Percentiles rank a stretch among this genome's conserved stretches.
Conservation (phyloP, 164 flowering plant species). For the Piper betle region DNA sequence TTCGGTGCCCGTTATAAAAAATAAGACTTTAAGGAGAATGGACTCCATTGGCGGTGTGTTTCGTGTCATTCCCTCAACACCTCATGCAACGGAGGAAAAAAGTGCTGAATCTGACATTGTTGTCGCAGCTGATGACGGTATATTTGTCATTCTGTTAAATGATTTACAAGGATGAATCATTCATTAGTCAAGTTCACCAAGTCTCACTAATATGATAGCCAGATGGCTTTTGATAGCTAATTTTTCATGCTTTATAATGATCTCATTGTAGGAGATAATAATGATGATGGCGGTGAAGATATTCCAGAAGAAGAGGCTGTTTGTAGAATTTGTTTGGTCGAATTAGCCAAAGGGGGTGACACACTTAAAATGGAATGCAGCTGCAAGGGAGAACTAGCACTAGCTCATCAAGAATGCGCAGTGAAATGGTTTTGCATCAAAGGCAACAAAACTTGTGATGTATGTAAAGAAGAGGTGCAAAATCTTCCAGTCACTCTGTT, state of each 20-base stretch:
- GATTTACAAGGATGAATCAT: no score
- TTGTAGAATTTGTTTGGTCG: constrained; percentile 83
- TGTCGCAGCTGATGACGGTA: constrained; percentile 38
- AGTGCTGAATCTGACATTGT: constrained; percentile 10
- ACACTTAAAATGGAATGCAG: constrained; percentile 91
- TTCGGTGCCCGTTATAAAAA: constrained; percentile 64
- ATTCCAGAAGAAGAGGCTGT: constrained; percentile 96
- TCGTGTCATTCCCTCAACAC: constrained; percentile 80
- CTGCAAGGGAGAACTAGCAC: constrained; percentile 96
- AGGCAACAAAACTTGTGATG: constrained; percentile 90
- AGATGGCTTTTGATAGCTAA: constrained; percentile 4
- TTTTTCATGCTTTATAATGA: constrained; percentile 15
- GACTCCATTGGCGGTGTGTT: constrained; percentile 47
- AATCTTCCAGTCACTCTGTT: constrained; percentile 82
- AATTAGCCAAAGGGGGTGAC: constrained; percentile 80
- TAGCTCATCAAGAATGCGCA: constrained; percentile 93
- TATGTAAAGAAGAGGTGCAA: constrained; percentile 79
- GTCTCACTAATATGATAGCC: no score
- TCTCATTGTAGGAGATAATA: constrained; percentile 34
- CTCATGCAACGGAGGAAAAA: constrained; percentile 39
- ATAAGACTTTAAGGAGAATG: constrained; percentile 33
- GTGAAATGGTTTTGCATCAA: constrained; percentile 94
- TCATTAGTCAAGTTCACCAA: no score
- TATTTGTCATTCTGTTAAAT: neutral
- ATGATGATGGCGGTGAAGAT: constrained; percentile 79